Conservation (phyloP, 306 rosid genomes). For the Corylus avellana region DNA sequence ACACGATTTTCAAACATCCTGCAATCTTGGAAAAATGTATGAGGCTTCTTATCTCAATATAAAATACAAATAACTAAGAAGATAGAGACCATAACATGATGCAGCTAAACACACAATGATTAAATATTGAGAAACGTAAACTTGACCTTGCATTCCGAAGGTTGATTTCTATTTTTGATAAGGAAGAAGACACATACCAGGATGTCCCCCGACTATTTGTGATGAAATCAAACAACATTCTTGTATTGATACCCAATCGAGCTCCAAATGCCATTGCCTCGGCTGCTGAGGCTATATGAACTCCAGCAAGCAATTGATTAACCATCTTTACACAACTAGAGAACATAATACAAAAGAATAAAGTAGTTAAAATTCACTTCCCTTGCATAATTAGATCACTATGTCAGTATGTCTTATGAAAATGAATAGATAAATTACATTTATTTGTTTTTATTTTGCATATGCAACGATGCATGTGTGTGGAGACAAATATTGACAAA, state of each 20-base stretch:
- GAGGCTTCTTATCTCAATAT: neutral
- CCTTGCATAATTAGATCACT: conserved; percentile 17
- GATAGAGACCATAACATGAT: neutral
- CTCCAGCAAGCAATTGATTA: conserved; percentile 97
- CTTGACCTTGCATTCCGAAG: neutral
- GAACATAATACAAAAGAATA: conserved; percentile 27
- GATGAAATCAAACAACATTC: conserved; percentile 70
- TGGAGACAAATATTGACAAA: conserved; percentile 13
- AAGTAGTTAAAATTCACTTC: conserved; percentile 11
- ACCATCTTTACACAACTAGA: conserved; percentile 93
- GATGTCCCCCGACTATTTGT: conserved; percentile 78
- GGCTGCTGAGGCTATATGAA: conserved; percentile 92
- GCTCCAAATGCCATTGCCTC: conserved; percentile 98
- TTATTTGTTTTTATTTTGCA: conserved; percentile 19
- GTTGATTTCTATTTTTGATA: neutral
- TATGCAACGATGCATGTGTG: conserved; percentile 17
- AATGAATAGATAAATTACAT: neutral
- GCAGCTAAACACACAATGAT: neutral
- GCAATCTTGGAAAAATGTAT: conserved; percentile 12
- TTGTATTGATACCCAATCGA: conserved; percentile 79
- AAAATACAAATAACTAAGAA: neutral
- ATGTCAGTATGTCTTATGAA: neutral
- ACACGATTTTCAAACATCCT: conserved; percentile 98
- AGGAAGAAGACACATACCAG: conserved; percentile 55
- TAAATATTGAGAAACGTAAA: neutral